Evolutionary conservation across 345 rosid genomes (phyloP).

Genomic region (Gossypium stocksii): DNA sequence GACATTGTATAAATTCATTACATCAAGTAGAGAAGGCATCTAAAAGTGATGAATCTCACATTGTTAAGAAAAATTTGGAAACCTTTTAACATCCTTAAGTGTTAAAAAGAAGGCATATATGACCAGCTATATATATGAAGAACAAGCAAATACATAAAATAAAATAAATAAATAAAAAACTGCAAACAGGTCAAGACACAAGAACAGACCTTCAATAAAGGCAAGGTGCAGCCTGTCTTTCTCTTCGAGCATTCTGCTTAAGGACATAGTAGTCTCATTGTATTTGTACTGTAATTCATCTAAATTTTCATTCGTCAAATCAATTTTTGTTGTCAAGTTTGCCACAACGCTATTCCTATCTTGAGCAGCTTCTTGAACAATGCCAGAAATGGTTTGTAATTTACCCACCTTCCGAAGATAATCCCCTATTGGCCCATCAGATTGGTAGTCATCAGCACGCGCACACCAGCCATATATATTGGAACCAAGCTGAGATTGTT

Average conservation of each 20-base stretch:
- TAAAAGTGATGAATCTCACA: neutral
- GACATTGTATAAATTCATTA: neutral
- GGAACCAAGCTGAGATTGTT: constrained; percentile 28
- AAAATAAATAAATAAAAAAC: neutral
- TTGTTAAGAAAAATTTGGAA: neutral
- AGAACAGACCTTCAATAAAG: constrained; percentile 58
- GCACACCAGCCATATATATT: constrained; percentile 76
- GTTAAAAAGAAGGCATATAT: neutral
- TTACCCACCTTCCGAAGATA: constrained; percentile 56
- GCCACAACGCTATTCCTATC: constrained; percentile 42
- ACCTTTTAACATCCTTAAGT: neutral
- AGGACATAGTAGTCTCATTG: constrained; percentile 55
- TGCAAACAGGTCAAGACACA: constrained; percentile 1
- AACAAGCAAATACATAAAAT: neutral
- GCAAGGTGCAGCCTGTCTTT: constrained; percentile 56
- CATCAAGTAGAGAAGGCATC: neutral
- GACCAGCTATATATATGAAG: neutral
- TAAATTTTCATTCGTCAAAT: constrained; percentile 55
- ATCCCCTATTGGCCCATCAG: constrained; percentile 63
- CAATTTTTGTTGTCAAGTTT: constrained; percentile 48
- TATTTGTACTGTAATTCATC: constrained; percentile 45
- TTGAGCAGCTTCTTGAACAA: constrained; percentile 43
- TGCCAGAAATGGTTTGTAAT: constrained; percentile 48
- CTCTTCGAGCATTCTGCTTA: constrained; percentile 64
- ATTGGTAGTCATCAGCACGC: constrained; percentile 55